These are phyloP conservation scores for Myxozyma vanderwaltii DNA, from an alignment of 805 yeast genomes.

Conservation along the genomic window DNA sequence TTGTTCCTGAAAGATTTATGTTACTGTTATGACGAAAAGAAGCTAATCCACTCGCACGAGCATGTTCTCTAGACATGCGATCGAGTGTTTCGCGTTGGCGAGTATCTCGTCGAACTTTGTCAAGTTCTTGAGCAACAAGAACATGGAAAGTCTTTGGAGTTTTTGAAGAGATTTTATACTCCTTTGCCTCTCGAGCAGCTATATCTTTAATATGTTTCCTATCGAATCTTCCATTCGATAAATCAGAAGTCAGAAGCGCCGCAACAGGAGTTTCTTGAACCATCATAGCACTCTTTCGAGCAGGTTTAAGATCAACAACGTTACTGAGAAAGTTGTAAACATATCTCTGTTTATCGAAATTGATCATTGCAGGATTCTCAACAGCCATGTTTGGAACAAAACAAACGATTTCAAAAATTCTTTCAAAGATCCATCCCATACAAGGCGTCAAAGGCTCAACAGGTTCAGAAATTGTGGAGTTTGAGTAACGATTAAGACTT, in stretches of 20 bases:
- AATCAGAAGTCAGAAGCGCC: constrained; percentile 19
- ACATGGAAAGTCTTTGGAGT: constrained; percentile 48
- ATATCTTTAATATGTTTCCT: constrained; percentile 43
- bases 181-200: constrained; percentile 50
- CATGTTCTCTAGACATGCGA: constrained; percentile 16
- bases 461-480: background rate
- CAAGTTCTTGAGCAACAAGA: constrained; percentile 53
- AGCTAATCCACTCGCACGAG: background rate
- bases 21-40: background rate
- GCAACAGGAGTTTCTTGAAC: constrained; percentile 26
- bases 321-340: constrained; percentile 62
- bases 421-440: constrained; percentile 86
- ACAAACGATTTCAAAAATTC: constrained; percentile 73
- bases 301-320: constrained; percentile 50
- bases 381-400: constrained; percentile 78
- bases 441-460: constrained; percentile 68
- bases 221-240: constrained; percentile 36
- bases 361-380: constrained; percentile 64
- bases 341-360: constrained; percentile 82
- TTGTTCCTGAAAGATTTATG: background rate
- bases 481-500: constrained; percentile 5
- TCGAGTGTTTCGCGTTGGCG: constrained; percentile 47
- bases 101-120: constrained; percentile 56
- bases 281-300: constrained; percentile 24
- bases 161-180: constrained; percentile 42